Percentiles rank a stretch among this genome's conserved stretches.
Evolutionary conservation across 139 green algal species (phyloP).

Genomic region (Parachlorella kessleri): DNA sequence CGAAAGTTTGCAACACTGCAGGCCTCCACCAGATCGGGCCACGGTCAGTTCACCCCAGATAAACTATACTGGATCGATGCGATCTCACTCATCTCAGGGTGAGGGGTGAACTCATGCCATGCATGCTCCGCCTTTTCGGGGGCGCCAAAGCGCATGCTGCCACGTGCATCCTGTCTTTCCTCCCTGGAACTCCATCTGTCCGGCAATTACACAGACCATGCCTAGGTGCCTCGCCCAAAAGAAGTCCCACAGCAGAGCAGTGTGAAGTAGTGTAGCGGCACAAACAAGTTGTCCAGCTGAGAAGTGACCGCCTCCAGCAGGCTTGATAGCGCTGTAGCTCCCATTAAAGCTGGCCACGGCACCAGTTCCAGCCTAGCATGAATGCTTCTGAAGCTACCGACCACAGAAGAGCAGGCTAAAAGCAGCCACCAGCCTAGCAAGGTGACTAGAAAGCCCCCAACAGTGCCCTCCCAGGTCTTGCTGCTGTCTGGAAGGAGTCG

Average conservation of each 20-base stretch:
- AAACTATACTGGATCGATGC: no score
- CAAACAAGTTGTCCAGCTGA: conserved; percentile 85
- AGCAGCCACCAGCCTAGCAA: conserved; percentile 54
- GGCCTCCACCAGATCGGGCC: no score
- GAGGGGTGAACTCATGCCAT: no score
- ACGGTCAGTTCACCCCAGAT: no score
- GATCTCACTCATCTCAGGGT: no score
- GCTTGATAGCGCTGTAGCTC: conserved; percentile 50
- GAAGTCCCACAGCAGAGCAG: conserved; percentile 47
- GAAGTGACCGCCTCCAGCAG: conserved; percentile 74
- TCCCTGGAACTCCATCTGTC: no score
- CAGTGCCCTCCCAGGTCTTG: conserved; percentile 81
- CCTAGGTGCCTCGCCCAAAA: no score
- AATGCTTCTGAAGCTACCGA: no score
- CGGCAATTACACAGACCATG: no score
- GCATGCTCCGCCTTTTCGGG: no score
- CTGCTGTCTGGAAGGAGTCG: conserved; percentile 39
- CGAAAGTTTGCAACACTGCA: not conserved
- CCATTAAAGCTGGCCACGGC: conserved; percentile 31
- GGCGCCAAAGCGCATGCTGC: no score
- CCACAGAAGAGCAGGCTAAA: not conserved
- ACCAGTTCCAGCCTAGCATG: not conserved
- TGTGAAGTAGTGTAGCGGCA: conserved; percentile 63
- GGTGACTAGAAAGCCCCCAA: conserved; percentile 47
- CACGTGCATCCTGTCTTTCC: no score